Evolutionary conservation across 768 basidiomycete genomes (phyloP), one percentile per base, ranked within the genome.

Genomic region (Sistotremastrum suecicum): DNA sequence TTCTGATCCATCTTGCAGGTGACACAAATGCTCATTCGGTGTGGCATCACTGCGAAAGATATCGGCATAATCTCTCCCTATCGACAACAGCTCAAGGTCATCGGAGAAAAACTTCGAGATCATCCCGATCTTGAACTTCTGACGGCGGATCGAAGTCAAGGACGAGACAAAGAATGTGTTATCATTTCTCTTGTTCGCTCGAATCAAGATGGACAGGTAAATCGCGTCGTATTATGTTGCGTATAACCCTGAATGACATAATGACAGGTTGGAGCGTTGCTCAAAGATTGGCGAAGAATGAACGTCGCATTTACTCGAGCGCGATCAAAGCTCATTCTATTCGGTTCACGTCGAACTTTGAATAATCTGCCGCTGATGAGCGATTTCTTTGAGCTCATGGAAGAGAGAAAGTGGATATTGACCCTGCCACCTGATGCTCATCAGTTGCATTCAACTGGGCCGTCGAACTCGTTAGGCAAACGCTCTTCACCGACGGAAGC

Each of bases 281-380:
- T 98, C 29, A 88, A 84, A 54, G 95, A 99, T 58, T 97, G 94
- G 92, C 72, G 95, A 35, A 65, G 95, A 34, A 81, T 97, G 71
- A 99, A 99, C 56, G 95, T 99, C 11, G 84, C 90, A 5, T 89
- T 98, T 60, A 97, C 94, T 1, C 81, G 95, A 10, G 94, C 92
- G 0, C 78, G 82, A 45, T 75, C 76, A 34, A 99, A 99, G 64
- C 66, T 99, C 2, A 70, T 97, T 60, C 82, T 99, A 48, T 71
- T 99, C 54, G 94, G 95, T 3, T 92, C 89, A 0, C 71, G 81
- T 37, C 73, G 65, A 54, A 99, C 94, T 1, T 69, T 99, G 7
- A 60, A 74, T 37, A 57, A 60, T 30, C 72, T 75, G 0, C 61
- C 76, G 0, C 60, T 95, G 32, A 64, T 98, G 35, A 58, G 63